Percentiles rank a stretch among this genome's conserved stretches.
Evolutionary conservation across 2,329 filamentous ascomycete species (phyloP).

Genomic region (Pseudogymnoascus pannorum): DNA sequence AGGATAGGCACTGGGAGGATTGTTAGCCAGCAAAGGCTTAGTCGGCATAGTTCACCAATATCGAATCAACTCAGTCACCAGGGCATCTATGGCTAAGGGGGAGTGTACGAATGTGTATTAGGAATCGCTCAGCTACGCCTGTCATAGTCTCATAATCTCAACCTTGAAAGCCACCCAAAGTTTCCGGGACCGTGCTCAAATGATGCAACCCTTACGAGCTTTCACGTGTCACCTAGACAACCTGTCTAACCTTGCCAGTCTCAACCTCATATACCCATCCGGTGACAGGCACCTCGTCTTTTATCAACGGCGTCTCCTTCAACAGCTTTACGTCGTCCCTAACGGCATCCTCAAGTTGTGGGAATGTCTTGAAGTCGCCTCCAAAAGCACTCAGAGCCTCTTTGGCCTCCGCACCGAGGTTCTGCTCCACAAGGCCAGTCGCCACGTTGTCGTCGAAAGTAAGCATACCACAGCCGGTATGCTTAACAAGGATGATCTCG

Average conservation of each 20-base stretch:
- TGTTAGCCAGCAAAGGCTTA: background rate
- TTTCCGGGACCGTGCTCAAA: background rate
- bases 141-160: background rate
- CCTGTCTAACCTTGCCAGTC: constrained; percentile 53
- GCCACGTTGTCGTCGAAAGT: constrained; percentile 57
- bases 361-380: constrained; percentile 37
- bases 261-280: constrained; percentile 76
- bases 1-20: background rate
- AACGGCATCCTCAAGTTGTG: constrained; percentile 56
- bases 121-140: background rate
- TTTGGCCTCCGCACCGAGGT: constrained; percentile 40
- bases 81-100: background rate
- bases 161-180: background rate
- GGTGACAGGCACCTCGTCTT: constrained; percentile 52
- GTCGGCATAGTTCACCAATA: background rate
- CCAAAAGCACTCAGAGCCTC: constrained; percentile 13
- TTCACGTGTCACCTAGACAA: constrained; percentile 31
- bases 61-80: background rate
- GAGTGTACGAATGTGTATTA: background rate
- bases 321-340: constrained; percentile 59
- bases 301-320: constrained; percentile 50
- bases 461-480: constrained; percentile 65
- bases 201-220: background rate
- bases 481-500: constrained; percentile 51
- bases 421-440: constrained; percentile 47